A percentile compares a stretch with the other conserved stretches of the same genome.
phyloP scores from a whole-genome alignment of 352 stramenopile species.

The Sclerospora graminicola region DNA sequence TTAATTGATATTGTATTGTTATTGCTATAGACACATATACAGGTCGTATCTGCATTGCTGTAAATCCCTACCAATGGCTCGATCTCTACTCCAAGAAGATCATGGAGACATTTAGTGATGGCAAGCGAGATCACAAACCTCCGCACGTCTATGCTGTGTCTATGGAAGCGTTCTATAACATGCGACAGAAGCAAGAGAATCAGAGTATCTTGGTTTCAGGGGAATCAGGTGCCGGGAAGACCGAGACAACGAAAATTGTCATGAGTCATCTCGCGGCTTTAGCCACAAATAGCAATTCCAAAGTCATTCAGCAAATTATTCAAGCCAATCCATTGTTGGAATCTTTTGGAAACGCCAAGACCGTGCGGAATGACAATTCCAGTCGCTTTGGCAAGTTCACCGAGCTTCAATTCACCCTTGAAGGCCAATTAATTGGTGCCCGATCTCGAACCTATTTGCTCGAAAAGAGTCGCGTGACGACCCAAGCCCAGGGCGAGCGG shows the following conservation, averaged over 20 bases:
- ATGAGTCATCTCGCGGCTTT: constrained; percentile 89
- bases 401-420: constrained; percentile 68
- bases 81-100: constrained; percentile 64
- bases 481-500: constrained; percentile 73
- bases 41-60: constrained; percentile 80
- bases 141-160: constrained; percentile 83
- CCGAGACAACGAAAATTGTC: constrained; percentile 94
- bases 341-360: constrained; percentile 83
- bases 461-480: constrained; percentile 88
- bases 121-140: constrained; percentile 55
- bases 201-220: constrained; percentile 94
- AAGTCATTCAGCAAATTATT: constrained; percentile 93
- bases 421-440: constrained; percentile 68
- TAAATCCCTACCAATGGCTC: constrained; percentile 85
- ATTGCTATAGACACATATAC: constrained; percentile 62
- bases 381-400: constrained; percentile 84
- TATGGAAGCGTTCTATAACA: constrained; percentile 81
- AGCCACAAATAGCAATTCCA: constrained; percentile 67
- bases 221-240: constrained; percentile 94
- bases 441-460: constrained; percentile 86
- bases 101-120: constrained; percentile 71
- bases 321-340: constrained; percentile 85
- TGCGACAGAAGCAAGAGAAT: constrained; percentile 66
- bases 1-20: too few relatives aligned
- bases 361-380: constrained; percentile 80